These are phyloP conservation scores for Apocynum venetum DNA, from an alignment of 257 asterid species.

Conservation along the genomic window DNA sequence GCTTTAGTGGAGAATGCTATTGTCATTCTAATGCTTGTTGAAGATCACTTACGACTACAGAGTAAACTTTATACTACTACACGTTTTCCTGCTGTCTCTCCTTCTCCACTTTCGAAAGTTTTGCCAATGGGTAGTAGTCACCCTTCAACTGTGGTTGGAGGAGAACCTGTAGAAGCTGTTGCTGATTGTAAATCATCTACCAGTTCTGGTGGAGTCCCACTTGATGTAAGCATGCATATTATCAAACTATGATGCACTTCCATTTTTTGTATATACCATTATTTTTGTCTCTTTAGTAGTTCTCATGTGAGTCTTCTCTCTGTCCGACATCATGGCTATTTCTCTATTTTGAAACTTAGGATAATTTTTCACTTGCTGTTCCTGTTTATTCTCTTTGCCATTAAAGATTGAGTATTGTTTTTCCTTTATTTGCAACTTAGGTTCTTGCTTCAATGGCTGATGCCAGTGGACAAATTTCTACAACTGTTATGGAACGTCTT, in stretches of 20 bases:
- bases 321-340: background rate
- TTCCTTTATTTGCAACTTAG: conserved; percentile 35
- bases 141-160: conserved; percentile 44
- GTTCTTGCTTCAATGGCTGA: conserved; percentile 94
- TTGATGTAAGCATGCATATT: conserved; percentile 55
- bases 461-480: conserved; percentile 77
- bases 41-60: conserved; percentile 92
- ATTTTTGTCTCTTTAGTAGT: background rate
- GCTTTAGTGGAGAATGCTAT: conserved; percentile 98
- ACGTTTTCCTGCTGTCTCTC: conserved; percentile 53
- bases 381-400: background rate
- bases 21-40: conserved; percentile 96
- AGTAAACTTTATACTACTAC: conserved; percentile 79
- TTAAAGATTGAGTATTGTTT: conserved; percentile 15
- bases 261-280: too few species aligned
- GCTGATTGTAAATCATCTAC: conserved; percentile 60
- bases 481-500: conserved; percentile 82
- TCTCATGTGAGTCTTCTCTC: conserved; percentile 6
- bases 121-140: conserved; percentile 44
- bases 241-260: background rate
- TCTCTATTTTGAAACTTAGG: background rate
- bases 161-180: conserved; percentile 44
- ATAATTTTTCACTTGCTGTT: background rate
- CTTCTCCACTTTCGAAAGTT: conserved; percentile 61
- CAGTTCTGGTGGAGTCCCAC: conserved; percentile 69